Evolutionary conservation across 2,329 filamentous ascomycete species (phyloP).

Genomic region (Pseudogymnoascus sp.): DNA sequence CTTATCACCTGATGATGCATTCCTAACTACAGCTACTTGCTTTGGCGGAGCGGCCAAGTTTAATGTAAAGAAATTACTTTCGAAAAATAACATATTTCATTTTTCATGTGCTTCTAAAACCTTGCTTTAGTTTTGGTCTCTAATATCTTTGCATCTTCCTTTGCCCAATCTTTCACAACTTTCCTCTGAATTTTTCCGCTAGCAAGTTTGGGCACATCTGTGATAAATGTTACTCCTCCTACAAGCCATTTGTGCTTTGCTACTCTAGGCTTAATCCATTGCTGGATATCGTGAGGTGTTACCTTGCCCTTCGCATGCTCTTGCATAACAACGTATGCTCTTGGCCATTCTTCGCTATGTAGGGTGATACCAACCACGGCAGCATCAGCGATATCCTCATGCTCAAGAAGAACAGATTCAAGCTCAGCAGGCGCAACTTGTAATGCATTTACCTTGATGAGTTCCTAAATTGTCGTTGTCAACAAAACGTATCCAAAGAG

Average conservation of each 20-base stretch:
- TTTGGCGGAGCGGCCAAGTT: neutral
- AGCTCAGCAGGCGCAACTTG: conserved; percentile 55
- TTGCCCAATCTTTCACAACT: conserved; percentile 49
- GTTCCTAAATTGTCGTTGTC: conserved; percentile 34
- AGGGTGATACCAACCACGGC: conserved; percentile 47
- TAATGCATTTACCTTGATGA: conserved; percentile 52
- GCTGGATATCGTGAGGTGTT: conserved; percentile 45
- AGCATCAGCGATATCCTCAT: conserved; percentile 46
- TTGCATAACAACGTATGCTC: conserved; percentile 47
- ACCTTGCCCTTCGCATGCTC: conserved; percentile 38
- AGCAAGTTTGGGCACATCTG: conserved; percentile 49
- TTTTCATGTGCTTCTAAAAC: neutral
- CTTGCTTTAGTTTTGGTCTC: conserved; percentile 14
- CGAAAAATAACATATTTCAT: neutral
- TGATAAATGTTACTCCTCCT: conserved; percentile 46
- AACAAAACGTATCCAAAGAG: conserved; percentile 15
- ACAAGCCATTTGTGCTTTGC: conserved; percentile 45
- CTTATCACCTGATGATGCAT: too few species aligned
- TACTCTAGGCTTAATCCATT: conserved; percentile 38
- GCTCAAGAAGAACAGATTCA: conserved; percentile 44
- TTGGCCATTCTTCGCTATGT: conserved; percentile 43
- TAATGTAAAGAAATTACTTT: neutral
- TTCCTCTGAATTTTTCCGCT: conserved; percentile 53
- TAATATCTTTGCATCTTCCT: conserved; percentile 39
- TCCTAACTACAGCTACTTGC: neutral